These are phyloP conservation scores for Ophiosphaerella korrae DNA, from an alignment of 2,329 filamentous ascomycete genomes.

Conservation along the genomic window DNA sequence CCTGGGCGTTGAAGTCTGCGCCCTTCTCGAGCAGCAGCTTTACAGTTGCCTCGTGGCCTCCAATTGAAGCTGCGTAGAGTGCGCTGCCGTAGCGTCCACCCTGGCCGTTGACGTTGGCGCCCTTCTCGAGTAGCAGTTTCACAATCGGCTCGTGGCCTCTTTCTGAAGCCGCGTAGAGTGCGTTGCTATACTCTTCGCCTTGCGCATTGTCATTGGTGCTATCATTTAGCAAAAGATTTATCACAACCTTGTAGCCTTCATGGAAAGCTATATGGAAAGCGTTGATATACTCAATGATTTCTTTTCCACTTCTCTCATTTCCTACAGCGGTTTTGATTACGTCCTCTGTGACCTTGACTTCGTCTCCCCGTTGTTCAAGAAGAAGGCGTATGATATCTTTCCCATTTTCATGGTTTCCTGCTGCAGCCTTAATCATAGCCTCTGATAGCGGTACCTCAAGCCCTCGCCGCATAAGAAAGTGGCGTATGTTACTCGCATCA, in stretches of 20 bases:
- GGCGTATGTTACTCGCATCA: background rate
- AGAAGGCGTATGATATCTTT: background rate
- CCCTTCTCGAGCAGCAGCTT: too few relatives aligned
- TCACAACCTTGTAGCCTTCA: background rate
- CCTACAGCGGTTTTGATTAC: background rate
- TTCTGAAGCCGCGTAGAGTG: background rate
- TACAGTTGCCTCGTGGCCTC: too few relatives aligned
- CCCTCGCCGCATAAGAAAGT: background rate
- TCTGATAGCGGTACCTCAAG: background rate
- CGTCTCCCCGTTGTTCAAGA: background rate
- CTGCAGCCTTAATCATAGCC: background rate
- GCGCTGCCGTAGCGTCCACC: too few relatives aligned
- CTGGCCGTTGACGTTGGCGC: slow-evolving; percentile 2
- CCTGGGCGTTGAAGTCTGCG: too few relatives aligned
- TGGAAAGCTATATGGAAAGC: background rate
- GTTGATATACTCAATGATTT: background rate
- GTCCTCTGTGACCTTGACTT: background rate
- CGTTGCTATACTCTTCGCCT: background rate
- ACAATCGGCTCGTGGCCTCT: background rate
- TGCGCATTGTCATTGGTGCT: background rate
- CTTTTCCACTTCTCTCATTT: background rate
- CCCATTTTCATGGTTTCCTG: background rate
- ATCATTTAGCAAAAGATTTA: too few relatives aligned
- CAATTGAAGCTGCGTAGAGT: too few relatives aligned
- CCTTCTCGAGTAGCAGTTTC: background rate